phyloP scores from a whole-genome alignment of 345 rosid species.

The Turnera subulata region DNA sequence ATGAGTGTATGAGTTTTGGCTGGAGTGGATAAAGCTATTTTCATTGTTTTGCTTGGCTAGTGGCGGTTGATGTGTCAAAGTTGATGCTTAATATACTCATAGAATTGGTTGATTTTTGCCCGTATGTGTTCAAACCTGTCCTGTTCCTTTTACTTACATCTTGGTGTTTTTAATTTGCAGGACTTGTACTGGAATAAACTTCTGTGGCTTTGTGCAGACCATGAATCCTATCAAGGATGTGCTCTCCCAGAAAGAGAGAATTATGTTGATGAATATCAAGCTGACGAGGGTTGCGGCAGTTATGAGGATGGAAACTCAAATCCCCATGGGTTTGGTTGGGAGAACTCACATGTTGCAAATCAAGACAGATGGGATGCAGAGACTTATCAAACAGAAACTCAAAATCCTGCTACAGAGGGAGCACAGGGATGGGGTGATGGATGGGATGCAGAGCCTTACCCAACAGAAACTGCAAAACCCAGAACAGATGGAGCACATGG shows the following conservation, averaged over 20 bases:
- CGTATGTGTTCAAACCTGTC: neutral
- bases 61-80: no score
- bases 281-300: slow-evolving; percentile 16
- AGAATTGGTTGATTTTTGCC: no score
- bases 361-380: slow-evolving; percentile 33
- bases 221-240: slow-evolving; percentile 24
- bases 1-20: no score
- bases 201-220: slow-evolving; percentile 21
- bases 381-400: slow-evolving; percentile 19
- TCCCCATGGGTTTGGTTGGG: neutral
- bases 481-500: no score
- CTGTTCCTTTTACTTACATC: neutral
- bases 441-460: no score
- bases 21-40: no score
- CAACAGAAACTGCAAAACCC: no score
- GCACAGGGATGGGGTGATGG: slow-evolving; percentile 73
- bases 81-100: no score
- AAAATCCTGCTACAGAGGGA: slow-evolving; percentile 40
- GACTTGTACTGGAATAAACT: slow-evolving; percentile 21
- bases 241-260: slow-evolving; percentile 17
- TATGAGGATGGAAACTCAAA: slow-evolving; percentile 11
- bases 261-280: neutral
- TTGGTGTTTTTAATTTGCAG: slow-evolving; percentile 8
- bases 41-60: no score
- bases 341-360: slow-evolving; percentile 18